These are phyloP conservation scores for Nepenthes alata DNA, from an alignment of 179 eudicot species.

Conservation along the genomic window DNA sequence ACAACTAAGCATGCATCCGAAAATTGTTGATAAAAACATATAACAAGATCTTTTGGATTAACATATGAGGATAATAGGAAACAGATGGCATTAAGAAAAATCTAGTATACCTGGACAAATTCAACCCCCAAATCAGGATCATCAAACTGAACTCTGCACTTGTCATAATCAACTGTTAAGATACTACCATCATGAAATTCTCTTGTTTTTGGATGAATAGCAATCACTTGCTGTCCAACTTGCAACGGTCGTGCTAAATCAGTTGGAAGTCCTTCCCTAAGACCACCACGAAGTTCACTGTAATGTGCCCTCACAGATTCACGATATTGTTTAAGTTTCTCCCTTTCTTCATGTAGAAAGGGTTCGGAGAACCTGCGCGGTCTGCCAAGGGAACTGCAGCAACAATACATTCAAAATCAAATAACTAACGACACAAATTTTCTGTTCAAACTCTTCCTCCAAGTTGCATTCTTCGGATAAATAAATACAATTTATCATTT, in stretches of 20 bases:
- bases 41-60: not conserved
- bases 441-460: not conserved
- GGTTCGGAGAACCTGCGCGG: conserved; percentile 77
- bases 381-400: conserved; percentile 83
- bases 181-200: conserved; percentile 84
- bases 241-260: conserved; percentile 81
- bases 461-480: too few relatives aligned
- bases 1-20: too few relatives aligned
- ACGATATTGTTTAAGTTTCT: conserved; percentile 74
- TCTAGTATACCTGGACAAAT: conserved; percentile 54
- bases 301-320: conserved; percentile 78
- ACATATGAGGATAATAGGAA: not conserved
- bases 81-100: not conserved
- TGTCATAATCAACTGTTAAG: conserved; percentile 62
- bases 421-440: conserved; percentile 9
- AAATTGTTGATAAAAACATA: not conserved
- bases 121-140: conserved; percentile 80
- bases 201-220: conserved; percentile 85
- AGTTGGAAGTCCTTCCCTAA: conserved; percentile 73
- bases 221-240: conserved; percentile 81
- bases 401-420: conserved; percentile 6
- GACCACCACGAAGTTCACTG: conserved; percentile 65
- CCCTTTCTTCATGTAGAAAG: conserved; percentile 78
- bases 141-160: conserved; percentile 83
- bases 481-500: too few relatives aligned